These are phyloP conservation scores for Trichoderma gracile DNA, from an alignment of 2,329 filamentous ascomycete species.

Conservation along the genomic window DNA sequence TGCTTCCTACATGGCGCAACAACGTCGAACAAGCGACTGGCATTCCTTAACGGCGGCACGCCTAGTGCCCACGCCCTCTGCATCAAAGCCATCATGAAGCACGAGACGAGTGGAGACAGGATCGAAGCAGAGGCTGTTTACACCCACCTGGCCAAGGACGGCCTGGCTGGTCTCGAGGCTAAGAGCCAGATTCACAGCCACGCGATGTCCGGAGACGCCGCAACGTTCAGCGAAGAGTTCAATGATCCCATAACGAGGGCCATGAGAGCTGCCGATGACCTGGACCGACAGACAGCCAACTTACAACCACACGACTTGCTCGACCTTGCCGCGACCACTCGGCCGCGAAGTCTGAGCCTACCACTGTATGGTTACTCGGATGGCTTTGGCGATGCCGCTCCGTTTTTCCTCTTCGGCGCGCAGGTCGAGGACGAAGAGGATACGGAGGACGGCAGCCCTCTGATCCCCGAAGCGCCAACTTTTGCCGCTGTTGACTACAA, in stretches of 20 bases:
- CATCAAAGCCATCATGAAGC: slow-evolving; percentile 54
- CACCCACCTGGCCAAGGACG: slow-evolving; percentile 51
- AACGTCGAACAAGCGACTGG: slow-evolving; percentile 52
- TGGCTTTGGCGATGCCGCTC: slow-evolving; percentile 46
- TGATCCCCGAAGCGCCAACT: slow-evolving; percentile 30
- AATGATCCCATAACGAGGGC: slow-evolving; percentile 55
- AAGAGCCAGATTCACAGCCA: slow-evolving; percentile 30
- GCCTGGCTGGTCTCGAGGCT: slow-evolving; percentile 43
- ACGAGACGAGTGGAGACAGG: slow-evolving; percentile 52
- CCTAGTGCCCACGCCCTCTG: slow-evolving; percentile 56
- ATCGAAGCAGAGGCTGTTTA: slow-evolving; percentile 54
- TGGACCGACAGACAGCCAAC: slow-evolving; percentile 56
- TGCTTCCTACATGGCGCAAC: slow-evolving; percentile 53
- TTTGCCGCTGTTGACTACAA: slow-evolving; percentile 38
- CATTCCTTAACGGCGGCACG: slow-evolving; percentile 62
- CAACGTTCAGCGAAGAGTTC: slow-evolving; percentile 29
- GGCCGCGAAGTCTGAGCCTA: slow-evolving; percentile 52
- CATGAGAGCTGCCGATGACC: slow-evolving; percentile 60
- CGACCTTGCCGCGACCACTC: slow-evolving; percentile 45
- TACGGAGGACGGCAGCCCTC: slow-evolving; percentile 28
- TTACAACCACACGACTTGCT: slow-evolving; percentile 53
- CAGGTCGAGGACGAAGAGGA: slow-evolving; percentile 31
- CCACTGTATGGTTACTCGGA: slow-evolving; percentile 50
- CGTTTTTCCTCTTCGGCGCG: slow-evolving; percentile 52
- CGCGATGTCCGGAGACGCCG: slow-evolving; percentile 26